Evolutionary conservation across 2,329 filamentous ascomycete genomes (phyloP).

Genomic region (Fusarium clavum): DNA sequence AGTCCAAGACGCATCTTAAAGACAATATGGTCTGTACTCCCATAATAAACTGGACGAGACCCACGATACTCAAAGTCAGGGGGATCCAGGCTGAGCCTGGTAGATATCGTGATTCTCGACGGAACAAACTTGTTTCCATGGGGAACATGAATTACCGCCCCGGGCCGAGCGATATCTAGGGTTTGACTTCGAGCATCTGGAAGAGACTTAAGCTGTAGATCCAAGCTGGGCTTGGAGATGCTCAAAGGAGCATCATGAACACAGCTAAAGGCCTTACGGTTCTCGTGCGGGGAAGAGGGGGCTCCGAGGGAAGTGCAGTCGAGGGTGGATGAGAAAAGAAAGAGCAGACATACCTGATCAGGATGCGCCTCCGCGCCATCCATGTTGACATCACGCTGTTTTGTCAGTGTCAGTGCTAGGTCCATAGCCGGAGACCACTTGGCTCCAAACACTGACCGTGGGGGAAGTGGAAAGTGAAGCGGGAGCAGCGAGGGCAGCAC

Average conservation of each 20-base stretch:
- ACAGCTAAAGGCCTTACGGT: conserved; percentile 7
- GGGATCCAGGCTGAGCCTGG: conserved; percentile 15
- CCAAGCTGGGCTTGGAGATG: conserved; percentile 27
- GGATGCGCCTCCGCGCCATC: not conserved
- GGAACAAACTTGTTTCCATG: not conserved
- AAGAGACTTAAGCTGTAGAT: conserved; percentile 5
- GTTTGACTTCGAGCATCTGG: conserved; percentile 1
- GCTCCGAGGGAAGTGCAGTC: conserved; percentile 9
- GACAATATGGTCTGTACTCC: conserved; percentile 4
- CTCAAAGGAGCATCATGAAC: conserved; percentile 3
- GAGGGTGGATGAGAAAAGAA: conserved; percentile 32
- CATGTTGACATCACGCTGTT: not conserved
- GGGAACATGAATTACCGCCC: not conserved
- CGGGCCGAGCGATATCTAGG: conserved; percentile 4
- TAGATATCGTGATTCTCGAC: conserved; percentile 7
- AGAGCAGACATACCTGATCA: conserved; percentile 32
- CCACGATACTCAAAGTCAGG: conserved; percentile 10
- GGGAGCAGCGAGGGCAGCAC: no score
- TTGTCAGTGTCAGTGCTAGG: not conserved
- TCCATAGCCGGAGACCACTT: not conserved
- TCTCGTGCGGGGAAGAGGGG: conserved; percentile 29
- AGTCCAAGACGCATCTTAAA: conserved; percentile 7
- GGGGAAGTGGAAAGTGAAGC: no score
- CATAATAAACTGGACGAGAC: conserved; percentile 14
- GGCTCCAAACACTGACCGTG: no score